A percentile compares a stretch with the other conserved stretches of the same genome.
These are phyloP conservation scores for Psilocybe subaeruginosa DNA, from an alignment of 768 basidiomycete genomes.

Conservation along the genomic window DNA sequence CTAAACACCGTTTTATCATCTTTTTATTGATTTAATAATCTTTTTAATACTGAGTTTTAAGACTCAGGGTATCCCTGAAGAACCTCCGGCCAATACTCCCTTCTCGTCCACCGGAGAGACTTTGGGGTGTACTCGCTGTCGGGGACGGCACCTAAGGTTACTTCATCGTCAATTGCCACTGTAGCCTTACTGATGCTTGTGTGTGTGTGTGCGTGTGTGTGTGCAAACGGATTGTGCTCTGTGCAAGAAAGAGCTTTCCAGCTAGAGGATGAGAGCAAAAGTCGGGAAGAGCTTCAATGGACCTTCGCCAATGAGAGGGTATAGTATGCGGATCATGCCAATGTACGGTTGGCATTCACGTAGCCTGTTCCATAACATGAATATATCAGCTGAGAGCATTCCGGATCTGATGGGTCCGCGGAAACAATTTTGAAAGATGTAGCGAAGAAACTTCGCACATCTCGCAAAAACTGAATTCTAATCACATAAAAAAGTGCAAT, in stretches of 20 bases:
- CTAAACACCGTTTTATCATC: background rate
- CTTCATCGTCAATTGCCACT: no score
- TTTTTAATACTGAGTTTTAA: no score
- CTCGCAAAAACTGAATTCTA: constrained; percentile 92
- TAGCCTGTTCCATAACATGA: constrained; percentile 95
- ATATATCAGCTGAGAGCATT: constrained; percentile 68
- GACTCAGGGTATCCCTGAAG: background rate
- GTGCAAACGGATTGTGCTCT: background rate
- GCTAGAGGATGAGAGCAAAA: background rate
- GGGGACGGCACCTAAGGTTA: no score
- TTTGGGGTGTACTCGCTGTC: no score
- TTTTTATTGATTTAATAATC: background rate
- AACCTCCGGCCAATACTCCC: background rate
- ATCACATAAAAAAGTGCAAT: background rate
- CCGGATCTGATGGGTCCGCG: constrained; percentile 52
- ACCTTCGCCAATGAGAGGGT: background rate
- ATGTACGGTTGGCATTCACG: constrained; percentile 80
- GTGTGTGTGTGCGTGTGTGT: background rate
- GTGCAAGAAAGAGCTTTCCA: background rate
- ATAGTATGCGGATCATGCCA: constrained; percentile 50
- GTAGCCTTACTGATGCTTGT: background rate
- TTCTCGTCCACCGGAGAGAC: no score
- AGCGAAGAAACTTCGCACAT: constrained; percentile 81
- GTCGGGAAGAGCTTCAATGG: background rate
- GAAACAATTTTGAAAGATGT: constrained; percentile 90